Evolutionary conservation across 2,329 filamentous ascomycete genomes (phyloP).

Genomic region (Alternaria triticina): DNA sequence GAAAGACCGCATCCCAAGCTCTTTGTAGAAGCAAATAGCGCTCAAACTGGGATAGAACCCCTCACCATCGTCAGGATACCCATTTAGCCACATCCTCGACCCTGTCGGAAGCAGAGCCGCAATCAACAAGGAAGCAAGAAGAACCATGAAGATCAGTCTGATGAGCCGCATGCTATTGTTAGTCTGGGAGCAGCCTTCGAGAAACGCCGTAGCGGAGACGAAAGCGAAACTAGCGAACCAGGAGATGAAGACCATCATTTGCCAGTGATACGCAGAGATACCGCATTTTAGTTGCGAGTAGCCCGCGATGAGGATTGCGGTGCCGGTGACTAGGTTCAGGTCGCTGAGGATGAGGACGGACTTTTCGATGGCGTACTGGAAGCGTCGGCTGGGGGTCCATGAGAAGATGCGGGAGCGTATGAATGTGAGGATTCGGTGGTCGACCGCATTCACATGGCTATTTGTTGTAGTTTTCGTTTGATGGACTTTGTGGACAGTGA

Average conservation of each 20-base stretch:
- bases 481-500: constrained; percentile 15
- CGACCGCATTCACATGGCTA: constrained; percentile 20
- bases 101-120: constrained; percentile 31
- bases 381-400: constrained; percentile 28
- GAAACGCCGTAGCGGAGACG: constrained; percentile 25
- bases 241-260: constrained; percentile 33
- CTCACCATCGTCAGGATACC: constrained; percentile 13
- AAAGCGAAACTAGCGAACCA: constrained; percentile 34
- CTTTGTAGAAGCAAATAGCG: constrained; percentile 27
- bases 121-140: constrained; percentile 24
- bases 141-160: constrained; percentile 27
- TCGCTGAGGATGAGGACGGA: constrained; percentile 39
- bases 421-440: constrained; percentile 20
- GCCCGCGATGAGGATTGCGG: constrained; percentile 27
- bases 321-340: constrained; percentile 32
- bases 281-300: constrained; percentile 33
- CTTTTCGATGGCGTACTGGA: constrained; percentile 35
- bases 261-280: constrained; percentile 36
- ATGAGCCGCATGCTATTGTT: constrained; percentile 30
- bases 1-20: constrained; percentile 16
- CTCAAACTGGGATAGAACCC: constrained; percentile 29
- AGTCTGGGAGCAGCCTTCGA: constrained; percentile 25
- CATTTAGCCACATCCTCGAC: constrained; percentile 29
- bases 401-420: constrained; percentile 17
- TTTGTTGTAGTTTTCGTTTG: neutral